Percentiles rank a stretch among this genome's conserved stretches.
Conservation (phyloP, 1,284 basidiomycete species). For the Rhodotorula sp. region DNA sequence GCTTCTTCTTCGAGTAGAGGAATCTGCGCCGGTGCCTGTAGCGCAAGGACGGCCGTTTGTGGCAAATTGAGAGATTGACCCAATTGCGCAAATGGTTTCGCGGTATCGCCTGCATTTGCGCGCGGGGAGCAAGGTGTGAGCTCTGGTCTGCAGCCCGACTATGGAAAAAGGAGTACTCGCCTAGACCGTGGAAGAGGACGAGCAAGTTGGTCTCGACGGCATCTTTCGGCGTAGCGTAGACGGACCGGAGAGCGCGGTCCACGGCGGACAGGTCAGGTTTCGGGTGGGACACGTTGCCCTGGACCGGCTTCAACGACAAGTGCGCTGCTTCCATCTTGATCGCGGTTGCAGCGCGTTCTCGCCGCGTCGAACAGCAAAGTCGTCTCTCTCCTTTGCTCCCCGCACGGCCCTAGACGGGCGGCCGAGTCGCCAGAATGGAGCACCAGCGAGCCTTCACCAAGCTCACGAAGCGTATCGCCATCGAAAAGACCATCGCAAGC, state of each 20-base stretch:
- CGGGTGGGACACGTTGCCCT: background rate
- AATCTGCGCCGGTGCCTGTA: slow-evolving; percentile 47
- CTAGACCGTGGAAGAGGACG: slow-evolving; percentile 50
- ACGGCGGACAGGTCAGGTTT: background rate
- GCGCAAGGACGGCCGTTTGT: slow-evolving; percentile 49
- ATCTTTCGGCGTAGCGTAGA: slow-evolving; percentile 41
- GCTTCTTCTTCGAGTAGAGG: slow-evolving; percentile 49
- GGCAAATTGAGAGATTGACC: slow-evolving; percentile 48
- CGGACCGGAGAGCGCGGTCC: background rate
- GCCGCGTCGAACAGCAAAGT: background rate
- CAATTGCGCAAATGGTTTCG: slow-evolving; percentile 46
- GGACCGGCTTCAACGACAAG: slow-evolving; percentile 6
- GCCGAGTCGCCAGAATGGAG: slow-evolving; percentile 11
- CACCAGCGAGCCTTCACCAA: slow-evolving; percentile 17
- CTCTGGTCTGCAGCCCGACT: background rate
- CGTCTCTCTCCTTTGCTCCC: background rate
- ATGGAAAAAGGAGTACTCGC: slow-evolving; percentile 14
- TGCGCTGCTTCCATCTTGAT: background rate
- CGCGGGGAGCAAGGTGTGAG: background rate
- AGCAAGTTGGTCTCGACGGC: slow-evolving; percentile 49
- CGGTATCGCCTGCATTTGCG: slow-evolving; percentile 45
- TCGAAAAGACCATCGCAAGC: slow-evolving; percentile 26
- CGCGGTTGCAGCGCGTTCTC: background rate
- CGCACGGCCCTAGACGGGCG: background rate
- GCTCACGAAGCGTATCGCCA: slow-evolving; percentile 29